Conservation (phyloP, 2,329 filamentous ascomycete species). For the Hypoxylon sp. region DNA sequence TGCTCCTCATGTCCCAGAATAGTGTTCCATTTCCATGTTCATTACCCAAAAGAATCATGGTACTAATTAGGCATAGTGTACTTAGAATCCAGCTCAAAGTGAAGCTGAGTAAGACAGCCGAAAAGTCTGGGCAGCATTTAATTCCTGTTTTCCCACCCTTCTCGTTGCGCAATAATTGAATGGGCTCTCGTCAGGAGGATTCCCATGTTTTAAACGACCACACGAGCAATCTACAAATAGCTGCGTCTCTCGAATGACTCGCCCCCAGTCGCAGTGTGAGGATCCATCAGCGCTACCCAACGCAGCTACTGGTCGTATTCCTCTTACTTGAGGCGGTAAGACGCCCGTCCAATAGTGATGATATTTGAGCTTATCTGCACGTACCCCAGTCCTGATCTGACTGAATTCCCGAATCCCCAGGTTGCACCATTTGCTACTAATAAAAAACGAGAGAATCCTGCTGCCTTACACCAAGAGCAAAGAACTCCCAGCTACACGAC, state of each 20-base stretch:
- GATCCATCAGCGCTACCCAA: constrained; percentile 23
- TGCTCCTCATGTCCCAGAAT: not conserved
- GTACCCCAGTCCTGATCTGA: constrained; percentile 13
- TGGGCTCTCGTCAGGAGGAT: constrained; percentile 9
- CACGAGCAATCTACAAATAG: constrained; percentile 11
- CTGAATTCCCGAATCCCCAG: constrained; percentile 14
- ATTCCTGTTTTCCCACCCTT: not conserved
- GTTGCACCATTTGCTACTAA: constrained; percentile 13
- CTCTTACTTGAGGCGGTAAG: constrained; percentile 12
- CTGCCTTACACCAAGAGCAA: constrained; percentile 22
- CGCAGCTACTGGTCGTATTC: constrained; percentile 14
- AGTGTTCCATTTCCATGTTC: too few species aligned
- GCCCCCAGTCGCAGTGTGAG: constrained; percentile 6
- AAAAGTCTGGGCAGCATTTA: constrained; percentile 1
- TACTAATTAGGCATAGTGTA: constrained; percentile 5
- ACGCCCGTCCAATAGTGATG: constrained; percentile 5
- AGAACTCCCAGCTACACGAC: constrained; percentile 11
- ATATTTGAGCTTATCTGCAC: constrained; percentile 15
- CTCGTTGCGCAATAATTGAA: constrained; percentile 1
- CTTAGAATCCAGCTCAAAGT: not conserved
- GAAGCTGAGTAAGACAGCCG: constrained; percentile 20
- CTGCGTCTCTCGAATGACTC: constrained; percentile 4
- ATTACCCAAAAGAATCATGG: constrained; percentile 4
- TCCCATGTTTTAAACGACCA: constrained; percentile 20
- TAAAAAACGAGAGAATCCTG: constrained; percentile 31